Percentiles rank a stretch among this genome's conserved stretches.
Conservation (phyloP, 2,329 filamentous ascomycete species). For the Didymella lethalis region DNA sequence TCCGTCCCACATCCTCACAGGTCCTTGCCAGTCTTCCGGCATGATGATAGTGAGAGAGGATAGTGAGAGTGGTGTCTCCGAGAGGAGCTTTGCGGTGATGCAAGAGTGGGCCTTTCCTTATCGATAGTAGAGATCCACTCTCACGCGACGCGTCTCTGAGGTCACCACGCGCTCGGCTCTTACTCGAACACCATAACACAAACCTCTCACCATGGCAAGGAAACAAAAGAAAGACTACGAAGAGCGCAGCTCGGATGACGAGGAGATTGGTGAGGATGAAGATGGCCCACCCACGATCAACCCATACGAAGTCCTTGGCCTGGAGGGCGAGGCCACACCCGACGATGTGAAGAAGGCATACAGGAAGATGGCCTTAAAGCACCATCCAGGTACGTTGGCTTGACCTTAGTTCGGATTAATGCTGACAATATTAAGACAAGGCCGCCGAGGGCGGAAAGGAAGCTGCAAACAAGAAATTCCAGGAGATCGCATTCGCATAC, state of each 20-base stretch:
- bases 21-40: conserved; percentile 31
- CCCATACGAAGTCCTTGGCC: conserved; percentile 80
- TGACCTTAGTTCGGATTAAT: conserved; percentile 17
- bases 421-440: conserved; percentile 69
- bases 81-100: conserved; percentile 11
- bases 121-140: conserved; percentile 33
- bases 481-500: conserved; percentile 91
- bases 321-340: conserved; percentile 74
- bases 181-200: conserved; percentile 12
- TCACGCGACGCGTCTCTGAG: conserved; percentile 19
- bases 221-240: conserved; percentile 17
- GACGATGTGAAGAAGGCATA: conserved; percentile 90
- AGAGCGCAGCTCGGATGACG: conserved; percentile 56
- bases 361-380: conserved; percentile 84
- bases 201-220: conserved; percentile 14
- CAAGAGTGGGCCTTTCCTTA: conserved; percentile 25
- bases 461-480: conserved; percentile 80
- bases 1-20: conserved; percentile 33
- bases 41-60: conserved; percentile 26
- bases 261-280: conserved; percentile 43
- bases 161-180: conserved; percentile 8
- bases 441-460: conserved; percentile 71
- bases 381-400: conserved; percentile 69
- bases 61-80: conserved; percentile 10
- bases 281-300: conserved; percentile 71